A percentile compares a stretch with the other conserved stretches of the same genome.
Evolutionary conservation across 805 yeast species (phyloP).

Genomic region (Lachancea nothofagi): DNA sequence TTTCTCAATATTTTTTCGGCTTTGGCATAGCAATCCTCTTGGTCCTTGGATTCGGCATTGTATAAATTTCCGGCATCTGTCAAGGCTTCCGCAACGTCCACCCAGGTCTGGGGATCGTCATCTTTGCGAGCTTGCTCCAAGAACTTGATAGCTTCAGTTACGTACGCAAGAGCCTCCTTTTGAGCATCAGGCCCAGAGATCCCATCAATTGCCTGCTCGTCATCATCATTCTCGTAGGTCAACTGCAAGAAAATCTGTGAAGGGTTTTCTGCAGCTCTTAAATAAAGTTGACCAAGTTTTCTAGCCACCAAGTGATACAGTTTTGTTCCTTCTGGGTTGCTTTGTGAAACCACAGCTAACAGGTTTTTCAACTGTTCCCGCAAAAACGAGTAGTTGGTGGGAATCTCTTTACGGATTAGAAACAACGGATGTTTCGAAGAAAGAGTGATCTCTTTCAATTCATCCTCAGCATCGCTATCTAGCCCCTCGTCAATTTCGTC

Average conservation of each 20-base stretch:
- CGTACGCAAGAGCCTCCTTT: conserved; percentile 42
- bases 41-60: conserved; percentile 60
- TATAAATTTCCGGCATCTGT: conserved; percentile 72
- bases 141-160: conserved; percentile 50
- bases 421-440: conserved; percentile 53
- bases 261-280: conserved; percentile 62
- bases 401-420: conserved; percentile 32
- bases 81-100: conserved; percentile 76
- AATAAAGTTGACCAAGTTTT: conserved; percentile 55
- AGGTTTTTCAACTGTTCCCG: conserved; percentile 23
- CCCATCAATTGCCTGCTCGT: conserved; percentile 27
- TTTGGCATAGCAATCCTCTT: conserved; percentile 55
- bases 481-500: conserved; percentile 44
- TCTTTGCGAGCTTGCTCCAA: conserved; percentile 57
- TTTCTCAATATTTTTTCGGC: conserved; percentile 65
- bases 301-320: conserved; percentile 40
- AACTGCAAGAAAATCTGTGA: conserved; percentile 49
- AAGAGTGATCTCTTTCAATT: conserved; percentile 35
- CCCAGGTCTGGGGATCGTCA: conserved; percentile 78
- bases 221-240: conserved; percentile 51
- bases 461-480: conserved; percentile 50
- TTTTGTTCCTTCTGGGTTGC: conserved; percentile 11
- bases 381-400: conserved; percentile 50
- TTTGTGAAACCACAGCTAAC: conserved; percentile 13
- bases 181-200: conserved; percentile 40